Base-by-base conservation (phyloP, 495 filamentous ascomycete species). In the Xylaria sp. region DNA sequence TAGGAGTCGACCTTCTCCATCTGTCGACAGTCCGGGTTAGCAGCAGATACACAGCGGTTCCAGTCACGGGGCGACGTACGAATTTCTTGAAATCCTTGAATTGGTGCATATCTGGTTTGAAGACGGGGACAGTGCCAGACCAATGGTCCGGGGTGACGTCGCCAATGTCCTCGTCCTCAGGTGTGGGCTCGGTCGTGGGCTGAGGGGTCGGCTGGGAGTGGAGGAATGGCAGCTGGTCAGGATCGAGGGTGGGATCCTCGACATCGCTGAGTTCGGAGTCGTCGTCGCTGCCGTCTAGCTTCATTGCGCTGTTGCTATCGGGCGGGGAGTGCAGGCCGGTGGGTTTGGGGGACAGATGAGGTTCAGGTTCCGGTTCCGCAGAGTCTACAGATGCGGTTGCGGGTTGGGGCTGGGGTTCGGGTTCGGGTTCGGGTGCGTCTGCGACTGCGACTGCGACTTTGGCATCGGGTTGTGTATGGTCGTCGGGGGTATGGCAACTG, bases 91-190 rank as follows among this genome's bases (percentile, higher is more conserved):
- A 99, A 80, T 92, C 93, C 67, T 88, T 86, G 82, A 98, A 99
- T 83, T 99, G 94, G 58, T 91, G 88, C 93, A 97, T 95, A 58
- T 91, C 93, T 86, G 96, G 96, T 79, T 90, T 94, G 84, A 99
- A 99, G 29, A 99, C 93, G 17, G 96, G 97, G 31, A 99, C 91
- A 73, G 89, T 93, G 74, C 94, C 69, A 74, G 93, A 96, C 82
- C 91, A 97, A 80, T 97, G 91, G 76, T 94, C 93, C 3, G 96
- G 96, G 69, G 89, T 83, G 68, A 92, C 80, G n/a, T 89, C 88
- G 72, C 86, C 88, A 74, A 93, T 93, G 71, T 93, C 91, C 67
- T 92, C 90, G 14, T 90, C 86, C n/a, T 84, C 84, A 15, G 74
- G 77, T 35, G 84, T 81, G n/a, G 70, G 50, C n/a, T 75, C 69